Evolutionary conservation across 2,329 filamentous ascomycete genomes (phyloP), one percentile per base, ranked within the genome.

Genomic region (Fusarium tanahbumbuense): DNA sequence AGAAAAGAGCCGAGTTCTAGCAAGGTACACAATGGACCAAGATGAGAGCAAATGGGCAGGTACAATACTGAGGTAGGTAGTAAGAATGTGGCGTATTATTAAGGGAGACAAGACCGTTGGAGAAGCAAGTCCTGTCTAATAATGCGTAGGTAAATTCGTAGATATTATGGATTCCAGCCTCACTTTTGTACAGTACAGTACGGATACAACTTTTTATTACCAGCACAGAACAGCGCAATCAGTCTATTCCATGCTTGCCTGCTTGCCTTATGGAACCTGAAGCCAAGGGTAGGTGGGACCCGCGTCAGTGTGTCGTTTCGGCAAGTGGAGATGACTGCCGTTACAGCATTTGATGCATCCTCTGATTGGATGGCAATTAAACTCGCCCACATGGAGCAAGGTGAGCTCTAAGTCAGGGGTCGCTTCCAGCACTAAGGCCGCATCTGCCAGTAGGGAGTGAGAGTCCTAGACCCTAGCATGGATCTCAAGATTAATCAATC

Each of bases 321-420:
- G 68, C 25, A 70, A 71, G 68, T 70, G 65, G 65, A 42, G 59
- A 45, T 50, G 45, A 60, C 27, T 50, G 28, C 59, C 59, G 58
- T 59, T 64, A 25, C 23, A 53, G 32, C 18, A 40, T 42, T 28
- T 10, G 7, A n/a, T 44, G 27, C 20, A 12, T 8, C 23, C 10
- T 45, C n/a, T 67, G 20, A 70, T 70, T 70, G 68, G 68, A 11
- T 20, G 23, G 15, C 12, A 44, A 23, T 53, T 55, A 59, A 28
- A 56, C 41, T 55, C 23, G 22, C 45, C 23, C 58, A 56, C 53
- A 42, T 61, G 59, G 30, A 44, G 40, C 30, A 37, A 32, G 25
- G 52, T 40, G n/a, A 30, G 40, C 42, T 71, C 30, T 47, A 68
- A 37, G 34, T 37, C 34, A 37, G 68, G 59, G 56, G 52, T 41